Evolutionary conservation across 140 eudicot species (phyloP).

Genomic region (Cichorium intybus): DNA sequence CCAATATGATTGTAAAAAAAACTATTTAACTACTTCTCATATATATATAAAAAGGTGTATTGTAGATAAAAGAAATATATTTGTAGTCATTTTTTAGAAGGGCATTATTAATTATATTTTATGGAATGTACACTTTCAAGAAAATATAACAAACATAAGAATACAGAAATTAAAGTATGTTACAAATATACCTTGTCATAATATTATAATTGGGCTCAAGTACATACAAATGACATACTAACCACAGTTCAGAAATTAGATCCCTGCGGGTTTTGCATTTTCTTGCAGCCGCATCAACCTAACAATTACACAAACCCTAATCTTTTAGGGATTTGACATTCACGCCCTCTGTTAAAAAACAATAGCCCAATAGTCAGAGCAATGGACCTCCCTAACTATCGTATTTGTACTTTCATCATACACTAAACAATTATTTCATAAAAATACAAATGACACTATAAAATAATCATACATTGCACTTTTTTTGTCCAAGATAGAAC

Average conservation of each 20-base stretch:
- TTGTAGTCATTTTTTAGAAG: too few species aligned
- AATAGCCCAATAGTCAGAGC: neutral
- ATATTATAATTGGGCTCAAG: neutral
- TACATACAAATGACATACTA: neutral
- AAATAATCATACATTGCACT: slow-evolving; percentile 21
- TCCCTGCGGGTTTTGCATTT: neutral
- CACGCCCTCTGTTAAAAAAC: neutral
- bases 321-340: neutral
- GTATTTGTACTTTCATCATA: neutral
- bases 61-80: too few species aligned
- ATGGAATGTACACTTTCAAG: too few species aligned
- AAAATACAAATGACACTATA: neutral
- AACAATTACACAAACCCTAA: neutral
- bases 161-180: neutral
- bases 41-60: neutral
- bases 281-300: neutral
- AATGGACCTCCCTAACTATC: neutral
- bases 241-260: neutral
- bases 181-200: neutral
- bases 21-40: too few species aligned
- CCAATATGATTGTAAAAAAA: too few species aligned
- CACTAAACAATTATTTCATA: neutral
- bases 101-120: too few species aligned
- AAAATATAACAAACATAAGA: neutral
- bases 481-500: slow-evolving; percentile 3